These are phyloP conservation scores for Myriosclerotinia duriaeana DNA, from an alignment of 2,329 filamentous ascomycete species.

Conservation along the genomic window DNA sequence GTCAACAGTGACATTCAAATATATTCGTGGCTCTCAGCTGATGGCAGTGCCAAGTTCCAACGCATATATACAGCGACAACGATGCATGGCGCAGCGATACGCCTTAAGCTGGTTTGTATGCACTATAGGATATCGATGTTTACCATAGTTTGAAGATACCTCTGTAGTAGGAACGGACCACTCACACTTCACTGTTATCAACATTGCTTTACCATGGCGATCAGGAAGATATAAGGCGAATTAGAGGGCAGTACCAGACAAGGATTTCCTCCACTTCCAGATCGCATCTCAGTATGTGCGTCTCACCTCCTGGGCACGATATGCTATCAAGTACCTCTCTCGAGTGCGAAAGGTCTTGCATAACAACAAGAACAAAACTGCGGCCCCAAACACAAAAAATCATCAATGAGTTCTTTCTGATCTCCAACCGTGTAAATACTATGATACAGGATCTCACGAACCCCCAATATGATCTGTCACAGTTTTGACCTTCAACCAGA, in stretches of 20 bases:
- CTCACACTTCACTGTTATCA: neutral
- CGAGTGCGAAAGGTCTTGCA: neutral
- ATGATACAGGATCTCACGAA: neutral
- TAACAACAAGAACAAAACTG: neutral
- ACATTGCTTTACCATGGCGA: neutral
- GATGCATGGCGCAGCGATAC: neutral
- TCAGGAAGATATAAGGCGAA: neutral
- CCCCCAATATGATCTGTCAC: constrained; percentile 7
- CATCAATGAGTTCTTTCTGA: neutral
- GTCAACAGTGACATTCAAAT: neutral
- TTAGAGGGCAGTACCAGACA: neutral
- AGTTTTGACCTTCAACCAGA: neutral
- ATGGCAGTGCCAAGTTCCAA: neutral
- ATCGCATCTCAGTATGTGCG: neutral
- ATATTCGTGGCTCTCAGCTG: neutral
- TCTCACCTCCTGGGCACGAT: neutral
- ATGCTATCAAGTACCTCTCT: neutral
- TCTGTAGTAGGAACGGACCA: neutral
- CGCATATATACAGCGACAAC: neutral
- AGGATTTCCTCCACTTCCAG: neutral
- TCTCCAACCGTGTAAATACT: no score
- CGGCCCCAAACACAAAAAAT: neutral
- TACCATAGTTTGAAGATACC: neutral
- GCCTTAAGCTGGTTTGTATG: neutral
- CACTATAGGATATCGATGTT: neutral